Conservation (phyloP, 2,329 filamentous ascomycete species). For the Trichoderma endophyticum region DNA sequence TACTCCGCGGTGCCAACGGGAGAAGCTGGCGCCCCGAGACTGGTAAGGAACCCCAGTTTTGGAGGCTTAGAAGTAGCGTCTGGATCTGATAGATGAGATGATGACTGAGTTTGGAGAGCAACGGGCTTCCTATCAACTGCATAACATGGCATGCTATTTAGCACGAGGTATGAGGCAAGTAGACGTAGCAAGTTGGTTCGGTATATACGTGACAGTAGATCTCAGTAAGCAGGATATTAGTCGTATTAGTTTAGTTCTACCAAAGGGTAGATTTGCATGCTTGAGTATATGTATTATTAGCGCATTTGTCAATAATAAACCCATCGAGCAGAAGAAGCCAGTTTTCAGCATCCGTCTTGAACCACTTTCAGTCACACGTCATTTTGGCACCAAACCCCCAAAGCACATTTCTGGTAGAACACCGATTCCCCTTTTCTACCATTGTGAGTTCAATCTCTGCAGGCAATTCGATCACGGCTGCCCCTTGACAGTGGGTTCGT, state of each 20-base stretch:
- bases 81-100: slow-evolving; percentile 8
- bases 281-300: neutral
- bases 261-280: neutral
- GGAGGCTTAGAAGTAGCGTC: slow-evolving; percentile 18
- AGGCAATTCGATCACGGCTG: neutral
- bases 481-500: neutral
- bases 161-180: neutral
- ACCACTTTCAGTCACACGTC: neutral
- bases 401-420: neutral
- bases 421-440: no score
- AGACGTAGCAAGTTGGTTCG: neutral
- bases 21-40: neutral
- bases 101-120: neutral
- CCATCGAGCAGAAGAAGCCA: neutral
- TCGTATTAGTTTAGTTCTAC: neutral
- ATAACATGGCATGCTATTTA: neutral
- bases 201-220: neutral
- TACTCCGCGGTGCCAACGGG: slow-evolving; percentile 41
- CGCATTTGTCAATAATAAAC: neutral
- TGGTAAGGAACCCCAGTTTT: slow-evolving; percentile 14
- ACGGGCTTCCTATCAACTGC: neutral
- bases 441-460: no score
- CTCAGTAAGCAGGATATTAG: neutral
- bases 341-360: neutral
- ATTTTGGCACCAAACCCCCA: neutral